Base-by-base conservation (phyloP, 768 basidiomycete species). In the Fomitopsis pulvina region DNA sequence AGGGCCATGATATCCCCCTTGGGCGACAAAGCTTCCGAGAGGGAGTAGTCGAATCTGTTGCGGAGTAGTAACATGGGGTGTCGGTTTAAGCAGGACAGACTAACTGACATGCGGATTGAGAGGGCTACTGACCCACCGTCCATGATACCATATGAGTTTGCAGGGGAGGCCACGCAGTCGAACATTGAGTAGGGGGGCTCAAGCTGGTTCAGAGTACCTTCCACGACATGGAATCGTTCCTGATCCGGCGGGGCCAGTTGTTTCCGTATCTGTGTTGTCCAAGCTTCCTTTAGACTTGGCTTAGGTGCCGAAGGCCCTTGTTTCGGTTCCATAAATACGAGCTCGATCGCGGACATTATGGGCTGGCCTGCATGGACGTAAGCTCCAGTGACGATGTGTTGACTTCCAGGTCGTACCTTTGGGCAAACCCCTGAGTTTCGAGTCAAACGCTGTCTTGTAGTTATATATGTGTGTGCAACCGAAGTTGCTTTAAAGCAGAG, bases 141-240 rank as follows among this genome's bases (percentile, higher is more conserved):
- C 52, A 64, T 59, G 32, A 57, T 60, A 20, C 63, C 63, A 41
- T 54, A 62, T 1, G 63, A 62, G 41, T 64, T 65, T 9, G 60
- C 63, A 8, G 61, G 63, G n/a, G 63, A 63, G 24, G 64, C 61
- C 12, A 63, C 45, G 47, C 63, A 65, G 50, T 65, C 62, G 25
- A 55, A 55, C 27, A 28, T 21, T 7, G 38, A 34, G 25, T 43
- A 32, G 4, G 41, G 51, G 4, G 45, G 41, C 14, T 37, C 30
- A 14, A 54, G 47, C 18, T 50, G 22, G 4, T 44, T 28, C 5
- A 55, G 30, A n/a, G 20, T 34, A 25, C 12, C 37, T 22, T 53
- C 39, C 4, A 57, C 38, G 48, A 57, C 38, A 25, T 49, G 28
- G 29, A 48, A 41, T 2, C 44, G 37, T 14, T 28, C 18, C 24